phyloP scores from a whole-genome alignment of 2,329 filamentous ascomycete genomes.

The Dactylellina haptotyla region DNA sequence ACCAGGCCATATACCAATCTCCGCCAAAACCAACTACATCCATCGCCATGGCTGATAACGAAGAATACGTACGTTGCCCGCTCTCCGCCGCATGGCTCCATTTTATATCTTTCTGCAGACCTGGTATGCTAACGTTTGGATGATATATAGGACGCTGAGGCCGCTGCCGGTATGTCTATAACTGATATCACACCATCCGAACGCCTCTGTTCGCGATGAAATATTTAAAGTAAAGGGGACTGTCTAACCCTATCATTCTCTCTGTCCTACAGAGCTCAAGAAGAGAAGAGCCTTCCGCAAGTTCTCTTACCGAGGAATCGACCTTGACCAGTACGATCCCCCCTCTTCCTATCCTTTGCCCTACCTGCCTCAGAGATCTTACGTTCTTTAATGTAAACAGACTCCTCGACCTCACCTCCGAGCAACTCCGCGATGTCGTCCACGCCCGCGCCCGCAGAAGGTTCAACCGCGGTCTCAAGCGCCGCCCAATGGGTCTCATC shows the following conservation, averaged over 20 bases:
- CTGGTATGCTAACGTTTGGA: constrained; percentile 31
- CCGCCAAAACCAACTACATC: constrained; percentile 65
- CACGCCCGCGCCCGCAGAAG: constrained; percentile 97
- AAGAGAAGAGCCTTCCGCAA: constrained; percentile 99
- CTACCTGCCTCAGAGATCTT: constrained; percentile 25
- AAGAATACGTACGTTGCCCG: constrained; percentile 78
- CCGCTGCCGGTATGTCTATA: constrained; percentile 57
- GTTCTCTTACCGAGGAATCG: constrained; percentile 99
- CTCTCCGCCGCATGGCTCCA: constrained; percentile 58
- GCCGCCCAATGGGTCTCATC: constrained; percentile 99
- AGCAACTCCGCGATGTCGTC: constrained; percentile 98
- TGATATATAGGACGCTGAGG: constrained; percentile 57
- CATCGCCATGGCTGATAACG: constrained; percentile 79
- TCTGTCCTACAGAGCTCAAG: constrained; percentile 80
- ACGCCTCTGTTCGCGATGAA: constrained; percentile 11
- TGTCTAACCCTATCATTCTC: constrained; percentile 55
- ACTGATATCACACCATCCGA: constrained; percentile 25
- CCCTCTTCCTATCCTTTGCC: constrained; percentile 32
- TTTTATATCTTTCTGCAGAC: constrained; percentile 57
- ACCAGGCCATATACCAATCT: too few species aligned
- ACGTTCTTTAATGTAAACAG: constrained; percentile 65
- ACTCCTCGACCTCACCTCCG: constrained; percentile 97
- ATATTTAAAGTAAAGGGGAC: constrained; percentile 55
- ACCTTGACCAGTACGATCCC: constrained; percentile 92
- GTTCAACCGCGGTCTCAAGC: constrained; percentile 99